phyloP scores from a whole-genome alignment of 2,329 filamentous ascomycete species.

The Massarina eburnea region DNA sequence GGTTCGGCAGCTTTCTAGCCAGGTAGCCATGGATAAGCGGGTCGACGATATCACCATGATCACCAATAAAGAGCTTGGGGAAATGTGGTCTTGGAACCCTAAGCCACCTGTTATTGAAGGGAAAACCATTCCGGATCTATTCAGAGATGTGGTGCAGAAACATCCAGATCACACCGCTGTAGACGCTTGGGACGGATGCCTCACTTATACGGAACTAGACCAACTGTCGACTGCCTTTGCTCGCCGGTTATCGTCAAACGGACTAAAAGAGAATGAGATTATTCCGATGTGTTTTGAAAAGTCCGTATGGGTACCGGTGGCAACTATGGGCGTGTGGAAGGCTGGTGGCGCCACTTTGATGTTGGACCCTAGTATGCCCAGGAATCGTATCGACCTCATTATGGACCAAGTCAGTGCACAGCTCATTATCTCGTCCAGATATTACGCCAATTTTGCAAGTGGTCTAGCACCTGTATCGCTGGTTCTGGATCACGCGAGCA shows the following conservation, averaged over 20 bases:
- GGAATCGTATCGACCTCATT: slow-evolving; percentile 28
- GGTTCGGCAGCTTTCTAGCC: no score
- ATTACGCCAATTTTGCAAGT: no score
- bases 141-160: neutral
- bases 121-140: neutral
- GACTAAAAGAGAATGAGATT: slow-evolving; percentile 5
- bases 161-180: slow-evolving; percentile 4
- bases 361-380: slow-evolving; percentile 4
- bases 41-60: no score
- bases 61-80: neutral
- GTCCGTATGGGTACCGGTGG: slow-evolving; percentile 23
- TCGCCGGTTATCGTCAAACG: neutral
- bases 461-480: no score
- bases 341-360: slow-evolving; percentile 42
- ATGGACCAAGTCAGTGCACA: slow-evolving; percentile 15
- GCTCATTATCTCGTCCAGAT: slow-evolving; percentile 8
- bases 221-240: slow-evolving; percentile 4
- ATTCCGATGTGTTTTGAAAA: slow-evolving; percentile 20
- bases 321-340: slow-evolving; percentile 45
- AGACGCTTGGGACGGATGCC: slow-evolving; percentile 8
- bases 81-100: neutral
- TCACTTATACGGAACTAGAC: slow-evolving; percentile 13
- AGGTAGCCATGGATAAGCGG: no score
- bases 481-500: no score
- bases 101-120: neutral